Conservation (phyloP, 2,329 filamentous ascomycete species). For the Berkeleyomyces basicola region DNA sequence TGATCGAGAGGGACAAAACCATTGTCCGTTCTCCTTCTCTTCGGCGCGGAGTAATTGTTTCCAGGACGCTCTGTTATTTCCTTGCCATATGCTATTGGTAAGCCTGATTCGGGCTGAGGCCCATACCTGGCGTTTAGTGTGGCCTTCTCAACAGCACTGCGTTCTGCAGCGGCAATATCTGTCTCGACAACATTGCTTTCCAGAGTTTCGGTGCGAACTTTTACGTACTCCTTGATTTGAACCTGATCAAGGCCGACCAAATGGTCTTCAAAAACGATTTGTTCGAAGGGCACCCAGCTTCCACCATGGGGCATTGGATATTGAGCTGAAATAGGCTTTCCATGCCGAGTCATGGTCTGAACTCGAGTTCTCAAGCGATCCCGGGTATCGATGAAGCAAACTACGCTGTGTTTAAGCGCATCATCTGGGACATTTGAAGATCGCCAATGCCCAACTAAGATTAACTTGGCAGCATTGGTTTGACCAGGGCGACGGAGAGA, state of each 20-base stretch:
- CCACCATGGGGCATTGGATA: conserved; percentile 40
- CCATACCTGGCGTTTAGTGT: conserved; percentile 27
- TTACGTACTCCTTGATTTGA: conserved; percentile 46
- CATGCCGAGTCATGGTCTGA: conserved; percentile 26
- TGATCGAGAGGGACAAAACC: conserved; percentile 8
- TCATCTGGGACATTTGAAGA: conserved; percentile 35
- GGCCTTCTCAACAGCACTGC: conserved; percentile 30
- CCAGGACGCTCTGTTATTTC: conserved; percentile 12
- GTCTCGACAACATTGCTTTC: conserved; percentile 23
- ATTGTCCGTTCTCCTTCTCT: conserved; percentile 14
- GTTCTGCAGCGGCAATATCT: conserved; percentile 24
- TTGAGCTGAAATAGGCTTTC: conserved; percentile 29
- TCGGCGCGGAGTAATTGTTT: neutral
- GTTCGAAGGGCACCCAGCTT: conserved; percentile 48
- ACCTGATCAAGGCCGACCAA: conserved; percentile 38
- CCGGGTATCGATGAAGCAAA: conserved; percentile 43
- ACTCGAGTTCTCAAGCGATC: conserved; percentile 11
- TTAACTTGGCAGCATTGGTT: conserved; percentile 24
- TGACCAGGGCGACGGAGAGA: conserved; percentile 10
- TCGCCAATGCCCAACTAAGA: conserved; percentile 42
- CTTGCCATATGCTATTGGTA: conserved; percentile 34
- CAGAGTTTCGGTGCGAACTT: conserved; percentile 28
- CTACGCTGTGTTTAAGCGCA: conserved; percentile 38
- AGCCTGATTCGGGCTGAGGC: conserved; percentile 27
- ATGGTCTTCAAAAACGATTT: conserved; percentile 40